phyloP scores from a whole-genome alignment of 2,329 filamentous ascomycete species.

The Ophiostoma montium region DNA sequence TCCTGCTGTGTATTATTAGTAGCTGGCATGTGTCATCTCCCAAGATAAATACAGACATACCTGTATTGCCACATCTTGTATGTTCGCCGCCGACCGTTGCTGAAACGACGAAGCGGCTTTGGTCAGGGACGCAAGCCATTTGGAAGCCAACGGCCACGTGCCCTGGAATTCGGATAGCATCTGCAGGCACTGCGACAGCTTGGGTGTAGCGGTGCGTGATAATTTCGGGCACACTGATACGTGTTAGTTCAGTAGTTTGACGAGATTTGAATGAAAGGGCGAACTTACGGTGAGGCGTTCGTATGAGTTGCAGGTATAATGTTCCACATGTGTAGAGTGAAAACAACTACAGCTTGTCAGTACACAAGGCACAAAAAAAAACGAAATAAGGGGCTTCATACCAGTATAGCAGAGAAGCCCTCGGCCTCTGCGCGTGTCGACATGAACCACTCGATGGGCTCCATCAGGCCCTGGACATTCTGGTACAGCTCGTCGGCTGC shows the following conservation, averaged over 20 bases:
- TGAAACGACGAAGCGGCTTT: not conserved
- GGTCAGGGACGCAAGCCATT: constrained; percentile 4
- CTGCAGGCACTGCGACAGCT: not conserved
- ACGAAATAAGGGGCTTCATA: not conserved
- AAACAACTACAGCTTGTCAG: constrained; percentile 1
- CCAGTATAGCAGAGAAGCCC: constrained; percentile 4
- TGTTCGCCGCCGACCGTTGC: not conserved
- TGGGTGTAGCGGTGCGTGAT: not conserved
- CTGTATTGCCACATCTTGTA: not conserved
- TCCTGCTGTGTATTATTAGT: too few relatives aligned
- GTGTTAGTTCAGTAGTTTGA: not conserved
- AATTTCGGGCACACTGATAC: constrained; percentile 1
- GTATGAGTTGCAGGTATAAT: constrained; percentile 2
- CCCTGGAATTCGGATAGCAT: constrained; percentile 4
- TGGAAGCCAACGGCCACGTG: constrained; percentile 6
- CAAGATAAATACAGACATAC: too few relatives aligned
- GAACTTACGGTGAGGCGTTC: not conserved
- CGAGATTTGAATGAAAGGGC: not conserved
- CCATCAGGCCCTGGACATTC: constrained; percentile 3
- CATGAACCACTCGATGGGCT: constrained; percentile 6
- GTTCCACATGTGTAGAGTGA: constrained; percentile 2
- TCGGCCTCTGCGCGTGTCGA: constrained; percentile 4
- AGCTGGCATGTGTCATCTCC: too few relatives aligned
- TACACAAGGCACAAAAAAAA: not conserved
- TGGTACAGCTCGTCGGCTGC: constrained; percentile 3